Evolutionary conservation across 164 flowering plant species (phyloP), one percentile per base, ranked within the genome.

Genomic region (Warburgia ugandensis): DNA sequence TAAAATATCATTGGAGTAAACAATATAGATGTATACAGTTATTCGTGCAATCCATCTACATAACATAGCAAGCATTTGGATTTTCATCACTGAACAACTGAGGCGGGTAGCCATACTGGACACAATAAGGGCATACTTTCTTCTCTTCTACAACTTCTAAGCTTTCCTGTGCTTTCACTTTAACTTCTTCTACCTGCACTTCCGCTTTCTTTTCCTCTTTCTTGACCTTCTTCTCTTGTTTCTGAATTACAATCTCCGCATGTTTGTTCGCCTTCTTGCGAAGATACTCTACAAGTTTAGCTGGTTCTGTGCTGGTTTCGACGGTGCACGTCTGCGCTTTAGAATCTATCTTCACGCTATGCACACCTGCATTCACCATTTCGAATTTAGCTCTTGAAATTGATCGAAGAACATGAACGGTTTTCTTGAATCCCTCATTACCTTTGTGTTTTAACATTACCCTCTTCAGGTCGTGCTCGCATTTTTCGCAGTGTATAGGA

Each of bases 401-500:
- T 33, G 20, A 21, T 26, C 26, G 17, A 29, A 39, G 27, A n/a
- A 8, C 16, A 39, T 2, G 8, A 7, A 21, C 22, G 12, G 29
- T 31, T 4, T 4, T n/a, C 1, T 6, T 12, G 12, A 6, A 14
- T 46, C 14, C 1, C 5, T 46, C 12, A 6, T 13, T 71, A 86
- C 91, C 86, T 79, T 68, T 71, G 50, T 66, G 77, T 64, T 60
- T 74, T 20, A 77, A 54, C n/a, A 86, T 52, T 58, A 48, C 70
- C 52, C 38, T 65, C 45, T 62, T 54, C 33, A 76, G 54, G 50
- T 80, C 84, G 38, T 51, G 50, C 57, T 75, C 86, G 46, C 95
- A 83, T 66, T 76, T 60, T 22, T 55, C 73, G 42, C 95, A 83
- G 33, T 86, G 91, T 71, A 83, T 40, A 53, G 73, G 71, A 37